phyloP scores from a whole-genome alignment of 352 stramenopile genomes.

The Aphanomyces cochlioides region DNA sequence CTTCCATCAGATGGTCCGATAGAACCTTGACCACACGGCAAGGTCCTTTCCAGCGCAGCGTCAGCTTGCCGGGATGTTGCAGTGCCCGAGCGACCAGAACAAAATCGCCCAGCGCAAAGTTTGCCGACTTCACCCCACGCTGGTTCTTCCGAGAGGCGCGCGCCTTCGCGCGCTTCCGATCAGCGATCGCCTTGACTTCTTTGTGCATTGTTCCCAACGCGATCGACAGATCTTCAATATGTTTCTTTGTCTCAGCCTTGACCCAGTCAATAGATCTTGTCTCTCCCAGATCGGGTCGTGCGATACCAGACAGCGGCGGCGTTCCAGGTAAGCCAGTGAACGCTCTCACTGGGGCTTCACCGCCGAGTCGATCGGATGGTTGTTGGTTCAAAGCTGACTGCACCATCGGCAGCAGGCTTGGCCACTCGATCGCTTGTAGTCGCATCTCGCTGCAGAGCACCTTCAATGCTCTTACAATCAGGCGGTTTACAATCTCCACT shows the following conservation, averaged over 20 bases:
- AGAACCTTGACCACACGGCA: neutral
- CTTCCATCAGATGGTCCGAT: slow-evolving; percentile 26
- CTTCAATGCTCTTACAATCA: slow-evolving; percentile 28
- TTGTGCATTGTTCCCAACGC: slow-evolving; percentile 27
- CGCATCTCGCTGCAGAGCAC: slow-evolving; percentile 34
- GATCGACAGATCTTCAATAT: slow-evolving; percentile 11
- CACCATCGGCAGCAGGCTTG: neutral
- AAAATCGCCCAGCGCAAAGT: slow-evolving; percentile 1
- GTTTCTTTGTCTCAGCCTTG: neutral
- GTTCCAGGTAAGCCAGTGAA: slow-evolving; percentile 34
- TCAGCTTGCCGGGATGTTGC: neutral
- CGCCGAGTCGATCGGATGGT: slow-evolving; percentile 31
- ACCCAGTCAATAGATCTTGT: slow-evolving; percentile 5
- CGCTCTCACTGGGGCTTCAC: slow-evolving; percentile 32
- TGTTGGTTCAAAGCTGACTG: slow-evolving; percentile 34
- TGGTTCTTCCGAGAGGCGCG: neutral
- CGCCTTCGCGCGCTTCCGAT: slow-evolving; percentile 4
- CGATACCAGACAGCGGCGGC: neutral
- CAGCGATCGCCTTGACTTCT: neutral
- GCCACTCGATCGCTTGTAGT: neutral
- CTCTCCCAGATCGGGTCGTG: neutral
- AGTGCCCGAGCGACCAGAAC: neutral
- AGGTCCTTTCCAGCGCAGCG: neutral
- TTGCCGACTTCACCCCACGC: neutral
- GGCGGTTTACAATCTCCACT: slow-evolving; percentile 38